phyloP scores from a whole-genome alignment of 495 filamentous ascomycete genomes.

The Bacidia gigantensis region DNA sequence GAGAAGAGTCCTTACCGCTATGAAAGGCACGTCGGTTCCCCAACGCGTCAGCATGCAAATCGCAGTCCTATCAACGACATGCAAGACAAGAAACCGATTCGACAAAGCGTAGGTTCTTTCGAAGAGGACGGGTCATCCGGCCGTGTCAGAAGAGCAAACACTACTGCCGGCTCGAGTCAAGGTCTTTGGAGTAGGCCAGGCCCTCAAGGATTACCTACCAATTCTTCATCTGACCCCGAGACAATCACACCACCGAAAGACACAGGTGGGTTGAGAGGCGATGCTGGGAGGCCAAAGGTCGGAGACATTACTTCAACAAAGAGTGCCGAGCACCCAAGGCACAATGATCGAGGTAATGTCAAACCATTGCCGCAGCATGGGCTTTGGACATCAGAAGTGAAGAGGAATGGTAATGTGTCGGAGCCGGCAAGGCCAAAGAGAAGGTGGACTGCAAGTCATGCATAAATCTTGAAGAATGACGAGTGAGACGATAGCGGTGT shows the following conservation, averaged over 20 bases:
- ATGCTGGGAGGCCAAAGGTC: background rate
- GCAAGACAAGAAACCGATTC: background rate
- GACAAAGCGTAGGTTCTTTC: background rate
- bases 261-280: background rate
- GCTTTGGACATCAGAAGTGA: conserved; percentile 16
- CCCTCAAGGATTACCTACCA: background rate
- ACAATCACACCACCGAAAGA: background rate
- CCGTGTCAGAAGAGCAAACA: conserved; percentile 5
- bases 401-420: conserved; percentile 9
- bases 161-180: background rate
- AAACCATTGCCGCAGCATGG: conserved; percentile 8
- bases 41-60: background rate
- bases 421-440: conserved; percentile 13
- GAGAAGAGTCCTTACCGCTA: conserved; percentile 16
- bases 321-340: background rate
- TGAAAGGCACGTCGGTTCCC: conserved; percentile 9
- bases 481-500: too few relatives aligned
- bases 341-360: background rate
- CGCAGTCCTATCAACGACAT: background rate
- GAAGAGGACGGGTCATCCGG: conserved; percentile 1
- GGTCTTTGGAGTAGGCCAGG: conserved; percentile 19
- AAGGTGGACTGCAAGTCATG: conserved; percentile 16
- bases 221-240: background rate
- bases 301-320: background rate
- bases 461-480: conserved; percentile 1